These are phyloP conservation scores for Lentinus polychrous DNA, from an alignment of 1,284 basidiomycete genomes.

Conservation along the genomic window DNA sequence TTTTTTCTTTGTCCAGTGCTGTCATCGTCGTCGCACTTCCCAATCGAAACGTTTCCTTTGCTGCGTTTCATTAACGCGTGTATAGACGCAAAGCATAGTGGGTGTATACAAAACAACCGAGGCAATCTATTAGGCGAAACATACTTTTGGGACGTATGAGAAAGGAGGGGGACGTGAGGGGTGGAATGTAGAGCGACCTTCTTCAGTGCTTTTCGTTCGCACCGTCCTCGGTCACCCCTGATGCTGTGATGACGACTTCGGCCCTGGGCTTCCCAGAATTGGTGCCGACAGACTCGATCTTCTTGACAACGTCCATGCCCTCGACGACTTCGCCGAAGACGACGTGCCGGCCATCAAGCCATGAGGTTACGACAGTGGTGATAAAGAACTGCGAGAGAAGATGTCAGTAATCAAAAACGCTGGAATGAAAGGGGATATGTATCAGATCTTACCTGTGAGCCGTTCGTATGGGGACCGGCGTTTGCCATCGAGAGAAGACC, in stretches of 20 bases:
- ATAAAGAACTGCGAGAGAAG: conserved; percentile 64
- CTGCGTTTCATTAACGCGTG: too few species aligned
- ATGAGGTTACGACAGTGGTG: conserved; percentile 73
- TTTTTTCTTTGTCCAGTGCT: too few species aligned
- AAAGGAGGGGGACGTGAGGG: too few species aligned
- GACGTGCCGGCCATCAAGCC: conserved; percentile 79
- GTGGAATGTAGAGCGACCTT: too few species aligned
- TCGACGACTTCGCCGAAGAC: conserved; percentile 82
- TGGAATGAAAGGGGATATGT: neutral
- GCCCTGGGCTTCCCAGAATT: conserved; percentile 44
- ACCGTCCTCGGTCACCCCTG: conserved; percentile 35
- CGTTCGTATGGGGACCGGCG: conserved; percentile 66
- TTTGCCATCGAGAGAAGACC: conserved; percentile 93
- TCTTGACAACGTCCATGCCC: conserved; percentile 72
- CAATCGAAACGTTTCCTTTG: too few species aligned
- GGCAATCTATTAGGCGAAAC: too few species aligned
- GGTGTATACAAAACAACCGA: too few species aligned
- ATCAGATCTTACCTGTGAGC: conserved; percentile 46
- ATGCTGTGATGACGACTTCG: conserved; percentile 56
- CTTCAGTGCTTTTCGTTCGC: too few species aligned
- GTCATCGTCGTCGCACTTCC: too few species aligned
- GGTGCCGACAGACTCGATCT: conserved; percentile 64
- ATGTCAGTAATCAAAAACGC: neutral
- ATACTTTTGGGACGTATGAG: too few species aligned
- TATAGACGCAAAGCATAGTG: too few species aligned